Conservation (phyloP, 2,329 filamentous ascomycete genomes). For the Magnaporthiopsis incrustans region DNA sequence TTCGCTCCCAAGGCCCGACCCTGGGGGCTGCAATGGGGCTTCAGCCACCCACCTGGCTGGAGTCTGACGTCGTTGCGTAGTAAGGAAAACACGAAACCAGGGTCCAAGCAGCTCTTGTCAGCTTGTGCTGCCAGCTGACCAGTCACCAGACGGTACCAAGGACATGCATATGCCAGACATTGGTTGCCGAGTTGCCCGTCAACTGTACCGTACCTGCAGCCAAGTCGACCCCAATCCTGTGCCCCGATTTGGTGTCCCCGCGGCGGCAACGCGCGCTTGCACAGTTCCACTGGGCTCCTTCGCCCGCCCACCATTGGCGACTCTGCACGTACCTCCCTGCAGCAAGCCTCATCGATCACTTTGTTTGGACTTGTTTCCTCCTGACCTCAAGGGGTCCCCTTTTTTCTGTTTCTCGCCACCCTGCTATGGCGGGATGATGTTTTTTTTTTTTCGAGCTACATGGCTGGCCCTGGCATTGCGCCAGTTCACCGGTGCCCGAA, state of each 20-base stretch:
- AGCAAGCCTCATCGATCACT: neutral
- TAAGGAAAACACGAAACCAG: neutral
- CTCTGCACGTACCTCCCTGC: too few relatives aligned
- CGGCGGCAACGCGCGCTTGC: neutral
- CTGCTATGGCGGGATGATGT: neutral
- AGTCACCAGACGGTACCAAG: neutral
- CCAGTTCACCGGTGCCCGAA: neutral
- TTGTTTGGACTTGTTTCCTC: neutral
- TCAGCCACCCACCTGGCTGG: neutral
- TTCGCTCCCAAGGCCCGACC: neutral
- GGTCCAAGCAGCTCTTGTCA: neutral
- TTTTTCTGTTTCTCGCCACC: neutral
- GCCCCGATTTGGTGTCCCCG: neutral
- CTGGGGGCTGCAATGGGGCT: neutral
- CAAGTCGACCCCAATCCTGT: neutral
- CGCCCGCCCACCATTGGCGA: neutral
- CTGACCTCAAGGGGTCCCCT: neutral
- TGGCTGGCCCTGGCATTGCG: neutral
- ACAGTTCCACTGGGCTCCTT: neutral
- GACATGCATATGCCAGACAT: neutral
- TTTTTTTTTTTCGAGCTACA: neutral
- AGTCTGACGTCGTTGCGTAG: neutral
- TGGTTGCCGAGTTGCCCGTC: neutral
- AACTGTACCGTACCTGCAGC: neutral
- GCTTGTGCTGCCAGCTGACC: neutral